These are phyloP conservation scores for Simmondsia chinensis DNA, from an alignment of 148 eudicot species.

Conservation along the genomic window DNA sequence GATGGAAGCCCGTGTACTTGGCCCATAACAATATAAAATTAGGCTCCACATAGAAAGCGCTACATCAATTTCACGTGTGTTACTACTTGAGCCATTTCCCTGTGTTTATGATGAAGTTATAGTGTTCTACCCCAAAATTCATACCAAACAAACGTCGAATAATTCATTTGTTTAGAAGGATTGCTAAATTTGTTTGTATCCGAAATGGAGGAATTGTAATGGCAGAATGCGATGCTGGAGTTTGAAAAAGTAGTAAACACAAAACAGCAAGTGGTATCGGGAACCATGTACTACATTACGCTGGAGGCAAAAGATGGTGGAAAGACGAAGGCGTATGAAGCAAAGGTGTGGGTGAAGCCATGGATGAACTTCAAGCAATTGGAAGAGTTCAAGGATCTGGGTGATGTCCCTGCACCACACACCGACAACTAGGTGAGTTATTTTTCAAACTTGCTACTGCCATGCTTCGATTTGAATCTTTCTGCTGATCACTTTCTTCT, in stretches of 20 bases:
- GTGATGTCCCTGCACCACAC: conserved; percentile 8
- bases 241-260: conserved; percentile 39
- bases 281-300: conserved; percentile 46
- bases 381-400: conserved; percentile 4
- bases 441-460: too few relatives aligned
- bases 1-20: too few relatives aligned
- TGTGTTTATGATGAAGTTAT: too few relatives aligned
- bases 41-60: too few relatives aligned
- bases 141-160: too few relatives aligned
- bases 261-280: conserved; percentile 52
- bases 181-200: not conserved
- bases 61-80: too few relatives aligned
- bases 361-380: conserved; percentile 14
- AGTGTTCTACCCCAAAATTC: too few relatives aligned
- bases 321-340: conserved; percentile 39
- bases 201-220: not conserved
- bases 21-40: too few relatives aligned
- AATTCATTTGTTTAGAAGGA: not conserved
- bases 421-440: too few relatives aligned
- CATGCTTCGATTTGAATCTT: too few relatives aligned
- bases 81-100: too few relatives aligned
- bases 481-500: too few relatives aligned
- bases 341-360: conserved; percentile 27
- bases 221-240: conserved; percentile 44
- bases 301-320: conserved; percentile 44